A percentile compares a stretch with the other conserved stretches of the same genome.
phyloP scores from a whole-genome alignment of 2,329 filamentous ascomycete species.

The Colletotrichum navitas region DNA sequence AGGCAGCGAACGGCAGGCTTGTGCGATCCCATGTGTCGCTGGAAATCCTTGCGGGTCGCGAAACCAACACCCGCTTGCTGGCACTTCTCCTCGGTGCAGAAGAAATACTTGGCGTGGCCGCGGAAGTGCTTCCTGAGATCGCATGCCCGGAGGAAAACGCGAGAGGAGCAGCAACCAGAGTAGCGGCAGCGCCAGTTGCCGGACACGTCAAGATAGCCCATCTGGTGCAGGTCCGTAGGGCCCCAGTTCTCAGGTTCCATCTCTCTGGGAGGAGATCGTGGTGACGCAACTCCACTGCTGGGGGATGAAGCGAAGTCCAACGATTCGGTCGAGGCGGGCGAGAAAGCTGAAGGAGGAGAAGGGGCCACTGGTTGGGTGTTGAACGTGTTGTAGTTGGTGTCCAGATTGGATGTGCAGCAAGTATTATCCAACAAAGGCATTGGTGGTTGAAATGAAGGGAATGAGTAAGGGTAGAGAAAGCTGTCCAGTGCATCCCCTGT shows the following conservation, averaged over 20 bases:
- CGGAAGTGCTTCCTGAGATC: slow-evolving; percentile 36
- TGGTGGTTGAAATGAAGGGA: slow-evolving; percentile 8
- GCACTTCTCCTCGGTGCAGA: slow-evolving; percentile 38
- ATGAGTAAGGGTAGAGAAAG: slow-evolving; percentile 27
- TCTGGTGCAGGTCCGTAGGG: slow-evolving; percentile 23
- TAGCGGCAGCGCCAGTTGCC: slow-evolving; percentile 38
- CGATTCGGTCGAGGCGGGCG: slow-evolving; percentile 13
- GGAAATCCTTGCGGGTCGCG: slow-evolving; percentile 36
- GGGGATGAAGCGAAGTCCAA: slow-evolving; percentile 6
- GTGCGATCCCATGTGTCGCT: slow-evolving; percentile 38
- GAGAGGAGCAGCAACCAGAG: slow-evolving; percentile 30
- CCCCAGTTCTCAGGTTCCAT: slow-evolving; percentile 17
- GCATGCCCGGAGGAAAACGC: slow-evolving; percentile 32
- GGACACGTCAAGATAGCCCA: slow-evolving; percentile 34
- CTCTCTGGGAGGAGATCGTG: slow-evolving; percentile 16
- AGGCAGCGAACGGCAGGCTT: slow-evolving; percentile 32
- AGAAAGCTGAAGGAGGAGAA: slow-evolving; percentile 20
- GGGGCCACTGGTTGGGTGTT: not conserved
- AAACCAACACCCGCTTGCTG: slow-evolving; percentile 32
- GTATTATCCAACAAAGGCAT: slow-evolving; percentile 13
- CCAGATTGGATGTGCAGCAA: not conserved
- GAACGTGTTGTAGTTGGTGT: slow-evolving; percentile 1
- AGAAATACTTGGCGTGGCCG: slow-evolving; percentile 36
- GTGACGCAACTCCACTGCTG: slow-evolving; percentile 12
- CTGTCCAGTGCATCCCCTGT: slow-evolving; percentile 11